phyloP scores from a whole-genome alignment of 345 rosid genomes.

The Citrus trifoliata region DNA sequence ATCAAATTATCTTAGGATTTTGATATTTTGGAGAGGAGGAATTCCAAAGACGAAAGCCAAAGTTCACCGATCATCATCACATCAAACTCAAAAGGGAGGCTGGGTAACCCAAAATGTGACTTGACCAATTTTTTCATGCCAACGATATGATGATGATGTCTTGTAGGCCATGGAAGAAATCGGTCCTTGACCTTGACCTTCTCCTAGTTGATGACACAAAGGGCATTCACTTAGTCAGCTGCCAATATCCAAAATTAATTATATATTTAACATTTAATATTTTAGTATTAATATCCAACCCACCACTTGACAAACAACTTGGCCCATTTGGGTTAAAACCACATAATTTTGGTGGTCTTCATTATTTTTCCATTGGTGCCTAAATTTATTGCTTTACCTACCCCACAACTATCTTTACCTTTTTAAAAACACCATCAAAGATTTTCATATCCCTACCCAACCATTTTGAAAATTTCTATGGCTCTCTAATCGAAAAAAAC shows the following conservation, averaged over 20 bases:
- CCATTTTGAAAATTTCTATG: slow-evolving; percentile 6
- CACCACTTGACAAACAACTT: background rate
- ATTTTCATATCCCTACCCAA: background rate
- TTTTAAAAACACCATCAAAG: slow-evolving; percentile 1
- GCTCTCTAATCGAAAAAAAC: background rate
- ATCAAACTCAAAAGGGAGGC: background rate
- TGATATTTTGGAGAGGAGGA: no score
- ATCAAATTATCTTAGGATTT: no score
- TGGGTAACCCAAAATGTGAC: background rate
- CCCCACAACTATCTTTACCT: background rate
- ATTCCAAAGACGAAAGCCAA: background rate
- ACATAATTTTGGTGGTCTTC: background rate
- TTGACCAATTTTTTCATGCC: background rate
- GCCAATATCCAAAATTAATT: background rate
- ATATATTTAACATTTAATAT: background rate
- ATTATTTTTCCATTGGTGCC: background rate
- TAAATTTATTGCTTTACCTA: background rate
- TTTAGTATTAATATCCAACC: background rate
- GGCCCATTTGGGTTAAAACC: background rate
- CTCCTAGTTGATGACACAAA: background rate
- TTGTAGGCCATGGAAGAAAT: background rate
- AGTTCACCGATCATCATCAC: background rate
- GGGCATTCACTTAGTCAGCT: background rate
- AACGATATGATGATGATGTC: background rate
- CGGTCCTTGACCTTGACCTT: background rate